Base-by-base conservation (phyloP, 2,329 filamentous ascomycete genomes). In the Trichoderma semiorbis region DNA sequence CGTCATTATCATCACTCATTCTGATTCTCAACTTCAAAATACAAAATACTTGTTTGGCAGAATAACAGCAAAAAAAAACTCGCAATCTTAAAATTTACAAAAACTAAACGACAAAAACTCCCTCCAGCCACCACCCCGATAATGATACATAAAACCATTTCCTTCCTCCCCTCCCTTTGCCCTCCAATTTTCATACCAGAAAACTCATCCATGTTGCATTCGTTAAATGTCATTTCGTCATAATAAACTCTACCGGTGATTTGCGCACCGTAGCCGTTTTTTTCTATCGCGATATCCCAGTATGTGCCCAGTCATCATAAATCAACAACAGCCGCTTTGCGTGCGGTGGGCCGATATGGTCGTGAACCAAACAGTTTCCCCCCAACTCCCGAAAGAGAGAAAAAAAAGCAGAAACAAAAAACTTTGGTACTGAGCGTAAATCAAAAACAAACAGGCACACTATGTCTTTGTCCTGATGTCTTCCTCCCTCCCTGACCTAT, bases 181-280 rank as follows among this genome's bases (percentile, higher is more conserved):
- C 34, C 34, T 26, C 60, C 60, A 24, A 28, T 39, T 39, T 69
- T 69, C 66, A 60, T 69, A 50, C 21, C 50, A 47, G 39, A 60
- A 57, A 60, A 21, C 36, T 69, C 70, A 72, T 72, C 50, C 47
- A 53, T 62, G 30, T 53, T 60, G 57, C 57, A 69, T 36, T 60
- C 71, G 47, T 72, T 26, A 47, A 58, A 62, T 62, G 62, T 72
- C 71, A 58, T 72, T 26, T 71, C 67, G 60, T 72, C 71, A 30
- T 72, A 30, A 68, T 10, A 69, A 69, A 69, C 67, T 58, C 67
- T 71, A 32, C 39, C 71, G 24, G 60, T 64, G 67, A 63, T 65
- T 58, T 58, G 58, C 60, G 60, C 66, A 60, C 67, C 68, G 62
- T 70, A 32, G 55, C 71, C 55, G 60, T 70, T 67, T 71, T 67